Base-by-base conservation (phyloP, 2,329 filamentous ascomycete species). In the Erysiphe neolycopersici region DNA sequence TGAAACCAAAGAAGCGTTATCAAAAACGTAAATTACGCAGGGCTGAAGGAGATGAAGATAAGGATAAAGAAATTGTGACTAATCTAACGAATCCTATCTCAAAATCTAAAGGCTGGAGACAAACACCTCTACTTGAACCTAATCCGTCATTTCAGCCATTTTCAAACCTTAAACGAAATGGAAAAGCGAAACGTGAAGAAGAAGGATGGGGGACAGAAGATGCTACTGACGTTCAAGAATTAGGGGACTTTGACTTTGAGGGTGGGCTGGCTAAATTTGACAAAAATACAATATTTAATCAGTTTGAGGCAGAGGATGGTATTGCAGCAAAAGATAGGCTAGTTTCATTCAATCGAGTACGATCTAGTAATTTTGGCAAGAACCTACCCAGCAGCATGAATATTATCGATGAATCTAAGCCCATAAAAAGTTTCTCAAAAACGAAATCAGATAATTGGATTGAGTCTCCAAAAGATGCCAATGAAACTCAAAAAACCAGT, bases 131-230 rank as follows among this genome's bases (percentile, higher is more conserved):
- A 45, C 64, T 78, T 16, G 69, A 76, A 53, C 72, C 68, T 45
- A 73, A 65, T 8, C 59, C 69, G 3, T 71, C 69, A 0, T 77
- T 76, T 47, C 73, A 76, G 53, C 72, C 72, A 0, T 76, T 70
- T 51, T 61, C 65, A 38, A 67, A 68, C 0, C 56, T 76, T 1
- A 76, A 58, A 51, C 65, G 62, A 58, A 45, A 64, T 59, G 51
- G 59, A 57, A 39, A 46, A 29, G 46, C 58, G 57, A 13, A n/a
- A 13, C 57, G 56, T 29, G 62, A 64, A 47, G 70, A 82, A 38
- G 91, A 83, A 56, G 87, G 83, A 3, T 95, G 87, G 85, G 84
- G 82, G 4, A 94, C 87, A 0, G 89, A 94, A 56, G 87, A 95
- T 54, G 85, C 87, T 18, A 94, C 83, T 0, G 89, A 95, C 56